These are phyloP conservation scores for Carex scoparia DNA, from an alignment of 176 grass and related monocot species.

Conservation along the genomic window DNA sequence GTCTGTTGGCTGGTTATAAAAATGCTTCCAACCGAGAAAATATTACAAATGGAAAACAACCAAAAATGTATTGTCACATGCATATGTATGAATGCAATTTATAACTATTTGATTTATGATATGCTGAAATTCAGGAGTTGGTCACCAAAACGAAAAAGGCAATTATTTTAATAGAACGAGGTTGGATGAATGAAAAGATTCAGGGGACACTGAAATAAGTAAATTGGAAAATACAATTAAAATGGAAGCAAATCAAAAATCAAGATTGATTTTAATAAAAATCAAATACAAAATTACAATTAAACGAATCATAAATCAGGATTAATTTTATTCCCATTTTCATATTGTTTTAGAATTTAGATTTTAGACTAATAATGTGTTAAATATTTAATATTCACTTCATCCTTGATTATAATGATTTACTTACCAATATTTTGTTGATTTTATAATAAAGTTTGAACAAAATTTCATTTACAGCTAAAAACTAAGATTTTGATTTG, in stretches of 20 bases:
- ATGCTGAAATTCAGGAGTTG: not conserved
- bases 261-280: not conserved
- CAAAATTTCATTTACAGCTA: too few relatives aligned
- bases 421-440: too few relatives aligned
- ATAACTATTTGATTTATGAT: not conserved
- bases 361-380: too few relatives aligned
- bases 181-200: not conserved
- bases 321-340: not conserved
- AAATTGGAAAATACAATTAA: not conserved
- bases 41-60: not conserved
- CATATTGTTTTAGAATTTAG: too few relatives aligned
- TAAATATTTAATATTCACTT: too few relatives aligned
- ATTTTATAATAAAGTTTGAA: too few relatives aligned
- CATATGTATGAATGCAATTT: not conserved
- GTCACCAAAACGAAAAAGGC: not conserved
- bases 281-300: not conserved
- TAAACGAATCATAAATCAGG: not conserved
- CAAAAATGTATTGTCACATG: not conserved
- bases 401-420: too few relatives aligned
- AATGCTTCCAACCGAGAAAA: not conserved
- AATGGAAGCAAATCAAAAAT: not conserved
- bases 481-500: too few relatives aligned
- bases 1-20: not conserved
- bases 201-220: not conserved
- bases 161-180: not conserved